Evolutionary conservation across 129 eudicot species (phyloP).

Genomic region (Oenanthe sinensis): DNA sequence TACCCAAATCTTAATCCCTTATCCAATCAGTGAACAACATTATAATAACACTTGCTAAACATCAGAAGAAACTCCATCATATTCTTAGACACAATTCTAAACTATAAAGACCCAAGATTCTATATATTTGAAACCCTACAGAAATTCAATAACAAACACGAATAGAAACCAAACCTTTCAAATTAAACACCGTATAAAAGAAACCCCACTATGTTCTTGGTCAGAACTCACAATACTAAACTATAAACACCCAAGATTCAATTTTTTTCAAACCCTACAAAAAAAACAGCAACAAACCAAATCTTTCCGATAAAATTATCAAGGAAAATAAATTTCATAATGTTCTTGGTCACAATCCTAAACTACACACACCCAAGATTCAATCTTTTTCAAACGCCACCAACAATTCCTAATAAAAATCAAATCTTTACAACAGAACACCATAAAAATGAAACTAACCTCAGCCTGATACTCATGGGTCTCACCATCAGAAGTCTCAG

Average conservation of each 20-base stretch:
- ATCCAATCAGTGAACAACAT: not conserved
- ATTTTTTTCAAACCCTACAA: not conserved
- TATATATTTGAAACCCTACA: not conserved
- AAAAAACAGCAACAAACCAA: not conserved
- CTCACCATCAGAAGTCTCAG: slow-evolving; percentile 57
- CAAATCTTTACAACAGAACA: slow-evolving; percentile 7
- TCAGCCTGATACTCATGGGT: slow-evolving; percentile 90
- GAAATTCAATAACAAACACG: not conserved
- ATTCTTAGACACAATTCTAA: not conserved
- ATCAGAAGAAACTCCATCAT: not conserved
- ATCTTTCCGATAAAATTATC: not conserved
- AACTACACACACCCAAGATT: not conserved
- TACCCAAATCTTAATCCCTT: not conserved
- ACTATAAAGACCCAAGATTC: not conserved
- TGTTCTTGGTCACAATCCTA: not conserved
- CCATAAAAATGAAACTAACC: slow-evolving; percentile 39
- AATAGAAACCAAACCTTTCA: not conserved
- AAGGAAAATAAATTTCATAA: not conserved
- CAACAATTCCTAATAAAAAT: not conserved
- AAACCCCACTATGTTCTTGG: slow-evolving; percentile 12
- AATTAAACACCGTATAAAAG: not conserved
- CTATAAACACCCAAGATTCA: not conserved
- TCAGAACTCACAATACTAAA: not conserved
- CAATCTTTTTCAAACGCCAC: not conserved
- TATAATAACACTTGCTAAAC: not conserved